Base-by-base conservation (phyloP, 257 asterid genomes). In the Coffea canephora region DNA sequence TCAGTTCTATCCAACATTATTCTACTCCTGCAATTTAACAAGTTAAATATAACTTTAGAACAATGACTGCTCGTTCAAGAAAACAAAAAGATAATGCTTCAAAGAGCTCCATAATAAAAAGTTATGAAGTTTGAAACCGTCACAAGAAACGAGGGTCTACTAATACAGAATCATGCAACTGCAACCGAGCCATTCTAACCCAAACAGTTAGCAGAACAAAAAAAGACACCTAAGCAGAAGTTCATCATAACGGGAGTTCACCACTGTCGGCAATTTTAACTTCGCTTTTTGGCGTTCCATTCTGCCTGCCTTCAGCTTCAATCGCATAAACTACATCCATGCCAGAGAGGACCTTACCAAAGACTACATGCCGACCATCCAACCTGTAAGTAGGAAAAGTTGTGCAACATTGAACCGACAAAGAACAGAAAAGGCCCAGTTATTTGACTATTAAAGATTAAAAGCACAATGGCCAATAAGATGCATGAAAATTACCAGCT, bases 231-330 rank as follows among this genome's bases (percentile, higher is more conserved):
- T 78, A 14, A 2, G 15, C 48, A n/a, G 41, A 73, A 50, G 75
- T 31, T 21, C 39, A 74, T 82, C 76, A 87, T 81, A 89, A 14
- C 61, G 97, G 94, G 46, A 94, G 92, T 89, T 92, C 96, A 46
- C 98, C 98, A 39, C 96, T 91, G 87, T 92, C 98, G 21, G 85
- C 94, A 43, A 94, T 84, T 78, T 80, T 85, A 64, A 92, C 98
- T 82, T 84, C 89, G 91, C 93, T 90, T 82, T 92, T 94, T 27
- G 98, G 98, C 15, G 95, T 89, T 77, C 98, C 98, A 55, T 80
- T 91, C 82, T 90, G 97, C 70, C 6, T 88, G 45, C 99, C 97
- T 89, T 95, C 99, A n/a, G 99, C 99, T 86, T 95, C 98, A n/a
- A 95, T 36, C 86, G 92, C 92, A 36, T 95, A 95, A 57, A 93